Evolutionary conservation across 2,329 filamentous ascomycete species (phyloP).

Genomic region (Orbilia oligospora): DNA sequence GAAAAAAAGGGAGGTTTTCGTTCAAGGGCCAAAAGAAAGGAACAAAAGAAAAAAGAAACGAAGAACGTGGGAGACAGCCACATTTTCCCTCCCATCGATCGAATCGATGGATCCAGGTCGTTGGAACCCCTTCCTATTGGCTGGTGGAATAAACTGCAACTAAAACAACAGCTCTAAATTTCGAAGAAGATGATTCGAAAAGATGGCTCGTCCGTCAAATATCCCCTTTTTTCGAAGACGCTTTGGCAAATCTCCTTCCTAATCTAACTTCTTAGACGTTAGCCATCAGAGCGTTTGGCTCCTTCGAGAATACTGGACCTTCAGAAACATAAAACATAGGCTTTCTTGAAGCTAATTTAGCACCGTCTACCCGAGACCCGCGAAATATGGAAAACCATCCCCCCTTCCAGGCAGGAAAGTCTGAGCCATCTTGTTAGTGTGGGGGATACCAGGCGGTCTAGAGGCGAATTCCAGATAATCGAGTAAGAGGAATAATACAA

Average conservation of each 20-base stretch:
- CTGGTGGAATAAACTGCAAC: conserved; percentile 10
- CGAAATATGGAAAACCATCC: conserved; percentile 52
- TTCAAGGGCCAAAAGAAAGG: not conserved
- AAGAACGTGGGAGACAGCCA: conserved; percentile 55
- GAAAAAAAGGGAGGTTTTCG: conserved; percentile 1
- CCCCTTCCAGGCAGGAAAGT: conserved; percentile 16
- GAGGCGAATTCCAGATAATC: conserved; percentile 47
- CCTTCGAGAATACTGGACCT: conserved; percentile 34
- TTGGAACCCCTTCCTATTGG: conserved; percentile 61
- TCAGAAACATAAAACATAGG: no score
- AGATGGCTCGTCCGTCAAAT: conserved; percentile 5
- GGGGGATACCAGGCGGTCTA: conserved; percentile 50
- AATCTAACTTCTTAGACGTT: conserved; percentile 44
- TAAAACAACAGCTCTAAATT: conserved; percentile 21
- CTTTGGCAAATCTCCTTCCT: conserved; percentile 45
- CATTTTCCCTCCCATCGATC: conserved; percentile 30
- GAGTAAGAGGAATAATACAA: conserved; percentile 44
- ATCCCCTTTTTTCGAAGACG: conserved; percentile 48
- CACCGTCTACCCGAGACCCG: conserved; percentile 58
- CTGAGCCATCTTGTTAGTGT: conserved; percentile 50
- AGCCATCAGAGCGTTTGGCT: conserved; percentile 26
- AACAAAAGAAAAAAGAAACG: conserved; percentile 34
- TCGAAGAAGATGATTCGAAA: not conserved
- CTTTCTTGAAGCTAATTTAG: conserved; percentile 40
- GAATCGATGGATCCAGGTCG: conserved; percentile 61